These are phyloP conservation scores for Narthecium ossifragum DNA, from an alignment of 106 monocot genomes.

Conservation along the genomic window DNA sequence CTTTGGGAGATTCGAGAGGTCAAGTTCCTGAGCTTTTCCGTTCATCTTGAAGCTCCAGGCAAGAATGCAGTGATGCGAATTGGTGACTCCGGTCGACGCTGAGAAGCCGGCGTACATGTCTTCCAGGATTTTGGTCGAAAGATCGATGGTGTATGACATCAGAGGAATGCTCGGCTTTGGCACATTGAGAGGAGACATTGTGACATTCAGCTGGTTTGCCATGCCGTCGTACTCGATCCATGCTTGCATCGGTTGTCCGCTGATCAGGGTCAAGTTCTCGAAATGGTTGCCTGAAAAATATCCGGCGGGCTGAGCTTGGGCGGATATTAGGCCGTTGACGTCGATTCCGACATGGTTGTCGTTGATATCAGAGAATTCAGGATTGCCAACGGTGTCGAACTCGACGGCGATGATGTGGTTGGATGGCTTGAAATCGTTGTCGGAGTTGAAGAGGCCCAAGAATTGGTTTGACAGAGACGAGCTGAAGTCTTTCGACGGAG, in stretches of 20 bases:
- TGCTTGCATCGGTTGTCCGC: too few species aligned
- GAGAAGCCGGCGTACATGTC: slow-evolving; percentile 10
- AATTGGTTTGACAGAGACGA: neutral
- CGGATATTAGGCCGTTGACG: neutral
- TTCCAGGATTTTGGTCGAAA: too few species aligned
- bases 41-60: slow-evolving; percentile 9
- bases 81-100: neutral
- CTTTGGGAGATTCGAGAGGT: neutral
- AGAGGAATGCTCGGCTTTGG: neutral
- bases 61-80: slow-evolving; percentile 9
- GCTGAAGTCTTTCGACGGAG: neutral
- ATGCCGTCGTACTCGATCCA: slow-evolving; percentile 7
- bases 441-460: slow-evolving; percentile 1
- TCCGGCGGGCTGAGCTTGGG: neutral
- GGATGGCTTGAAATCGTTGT: neutral
- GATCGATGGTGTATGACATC: neutral
- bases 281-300: neutral
- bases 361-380: neutral
- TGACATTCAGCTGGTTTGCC: slow-evolving; percentile 6
- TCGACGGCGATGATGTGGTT: slow-evolving; percentile 7
- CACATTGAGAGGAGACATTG: slow-evolving; percentile 4
- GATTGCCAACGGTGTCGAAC: neutral
- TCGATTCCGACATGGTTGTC: slow-evolving; percentile 3
- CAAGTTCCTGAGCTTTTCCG: slow-evolving; percentile 1
- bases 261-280: slow-evolving; percentile 3